A percentile compares a stretch with the other conserved stretches of the same genome.
These are phyloP conservation scores for Penicillium silybi DNA, from an alignment of 495 filamentous ascomycete genomes.

Conservation along the genomic window DNA sequence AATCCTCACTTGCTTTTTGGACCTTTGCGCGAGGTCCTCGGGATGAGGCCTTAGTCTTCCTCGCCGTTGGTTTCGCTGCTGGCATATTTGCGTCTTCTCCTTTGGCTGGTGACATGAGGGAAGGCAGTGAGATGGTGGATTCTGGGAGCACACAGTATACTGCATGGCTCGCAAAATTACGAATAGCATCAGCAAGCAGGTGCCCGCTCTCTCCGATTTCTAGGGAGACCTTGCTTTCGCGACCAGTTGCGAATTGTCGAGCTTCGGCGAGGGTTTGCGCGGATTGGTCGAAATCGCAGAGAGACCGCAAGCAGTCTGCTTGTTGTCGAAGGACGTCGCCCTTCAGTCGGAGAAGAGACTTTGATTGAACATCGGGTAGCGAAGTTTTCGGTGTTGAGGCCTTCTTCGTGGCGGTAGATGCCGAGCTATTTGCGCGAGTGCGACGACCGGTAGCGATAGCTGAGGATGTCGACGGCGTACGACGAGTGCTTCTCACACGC, in stretches of 20 bases:
- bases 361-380: constrained; percentile 46
- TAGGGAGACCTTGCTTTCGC: constrained; percentile 38
- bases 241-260: constrained; percentile 30
- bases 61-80: constrained; percentile 21
- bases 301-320: constrained; percentile 45
- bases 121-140: constrained; percentile 81
- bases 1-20: constrained; percentile 36
- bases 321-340: constrained; percentile 62
- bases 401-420: constrained; percentile 28
- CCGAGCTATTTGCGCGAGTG: constrained; percentile 35
- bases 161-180: constrained; percentile 70
- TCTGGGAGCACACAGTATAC: constrained; percentile 87
- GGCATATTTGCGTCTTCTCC: constrained; percentile 15
- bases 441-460: constrained; percentile 21
- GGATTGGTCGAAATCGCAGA: constrained; percentile 39
- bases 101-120: constrained; percentile 41
- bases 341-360: constrained; percentile 53
- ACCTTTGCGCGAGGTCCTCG: constrained; percentile 27
- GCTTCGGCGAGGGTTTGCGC: constrained; percentile 30
- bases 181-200: constrained; percentile 55
- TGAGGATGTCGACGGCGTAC: constrained; percentile 16
- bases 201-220: constrained; percentile 44
- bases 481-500: constrained; percentile 29
- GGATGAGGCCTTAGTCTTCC: constrained; percentile 26
- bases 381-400: constrained; percentile 21